Conservation (phyloP, 106 monocot species). For the Acorus gramineus region DNA sequence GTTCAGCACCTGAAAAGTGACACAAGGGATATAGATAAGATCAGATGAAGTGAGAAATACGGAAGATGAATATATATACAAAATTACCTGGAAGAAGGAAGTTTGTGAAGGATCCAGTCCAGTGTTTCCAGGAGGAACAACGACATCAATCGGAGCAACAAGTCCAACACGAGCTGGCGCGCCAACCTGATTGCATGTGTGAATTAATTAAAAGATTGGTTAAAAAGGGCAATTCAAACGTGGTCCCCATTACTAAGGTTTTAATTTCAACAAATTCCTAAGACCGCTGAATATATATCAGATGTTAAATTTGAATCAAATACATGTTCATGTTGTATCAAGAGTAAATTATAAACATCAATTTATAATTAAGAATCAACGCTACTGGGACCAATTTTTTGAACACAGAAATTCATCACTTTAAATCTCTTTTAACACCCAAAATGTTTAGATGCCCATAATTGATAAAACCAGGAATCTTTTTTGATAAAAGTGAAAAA, state of each 20-base stretch:
- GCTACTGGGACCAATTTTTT: too few relatives aligned
- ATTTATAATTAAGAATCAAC: background rate
- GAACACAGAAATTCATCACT: too few relatives aligned
- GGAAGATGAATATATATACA: too few relatives aligned
- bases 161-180: constrained; percentile 74
- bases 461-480: too few relatives aligned
- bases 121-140: constrained; percentile 88
- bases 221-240: background rate
- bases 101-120: constrained; percentile 88
- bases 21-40: background rate
- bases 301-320: too few relatives aligned
- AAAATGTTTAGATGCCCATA: too few relatives aligned
- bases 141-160: constrained; percentile 72
- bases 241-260: too few relatives aligned
- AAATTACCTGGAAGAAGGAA: constrained; percentile 74
- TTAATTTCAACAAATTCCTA: too few relatives aligned
- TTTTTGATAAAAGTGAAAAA: too few relatives aligned
- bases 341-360: background rate
- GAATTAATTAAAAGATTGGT: background rate
- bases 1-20: constrained; percentile 60
- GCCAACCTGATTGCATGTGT: constrained; percentile 33
- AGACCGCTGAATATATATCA: too few relatives aligned
- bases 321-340: background rate
- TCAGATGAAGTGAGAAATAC: background rate
- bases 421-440: too few relatives aligned